phyloP scores from a whole-genome alignment of 306 rosid species.

The Ochetophila trinervis region DNA sequence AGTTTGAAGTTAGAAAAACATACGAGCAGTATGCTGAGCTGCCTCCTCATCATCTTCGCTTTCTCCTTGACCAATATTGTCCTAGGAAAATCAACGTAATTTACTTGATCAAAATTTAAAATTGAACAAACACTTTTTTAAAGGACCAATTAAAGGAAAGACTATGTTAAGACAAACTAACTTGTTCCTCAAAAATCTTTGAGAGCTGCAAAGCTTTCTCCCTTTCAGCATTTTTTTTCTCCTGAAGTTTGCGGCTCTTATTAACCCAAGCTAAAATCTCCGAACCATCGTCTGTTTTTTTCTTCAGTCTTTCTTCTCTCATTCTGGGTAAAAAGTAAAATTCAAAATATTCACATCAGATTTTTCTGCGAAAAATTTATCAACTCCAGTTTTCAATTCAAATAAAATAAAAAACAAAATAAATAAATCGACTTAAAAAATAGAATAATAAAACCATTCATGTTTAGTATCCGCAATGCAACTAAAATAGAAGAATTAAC shows the following conservation, averaged over 20 bases:
- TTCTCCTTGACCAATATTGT: constrained; percentile 68
- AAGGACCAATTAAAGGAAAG: constrained; percentile 9
- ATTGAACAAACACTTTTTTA: constrained; percentile 11
- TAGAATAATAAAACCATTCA: neutral
- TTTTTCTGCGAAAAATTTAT: neutral
- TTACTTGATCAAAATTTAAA: constrained; percentile 16
- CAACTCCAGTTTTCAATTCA: constrained; percentile 1
- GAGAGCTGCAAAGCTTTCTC: constrained; percentile 77
- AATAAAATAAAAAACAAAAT: neutral
- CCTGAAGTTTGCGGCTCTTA: constrained; percentile 76
- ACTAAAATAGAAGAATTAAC: neutral
- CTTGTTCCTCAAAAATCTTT: constrained; percentile 91
- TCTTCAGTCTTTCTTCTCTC: constrained; percentile 74
- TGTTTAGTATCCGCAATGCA: neutral
- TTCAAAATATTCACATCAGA: neutral
- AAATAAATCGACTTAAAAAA: neutral
- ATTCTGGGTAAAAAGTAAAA: constrained; percentile 41
- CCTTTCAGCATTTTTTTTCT: constrained; percentile 52
- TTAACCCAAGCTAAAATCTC: constrained; percentile 80
- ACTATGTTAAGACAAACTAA: constrained; percentile 18
- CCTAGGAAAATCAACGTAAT: constrained; percentile 48
- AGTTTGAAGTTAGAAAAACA: constrained; percentile 14
- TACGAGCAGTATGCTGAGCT: constrained; percentile 44
- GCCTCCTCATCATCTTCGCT: constrained; percentile 82
- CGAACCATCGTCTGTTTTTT: constrained; percentile 57